Evolutionary conservation across 805 yeast genomes (phyloP), one percentile per base, ranked within the genome.

Genomic region (Metschnikowia rubicola): DNA sequence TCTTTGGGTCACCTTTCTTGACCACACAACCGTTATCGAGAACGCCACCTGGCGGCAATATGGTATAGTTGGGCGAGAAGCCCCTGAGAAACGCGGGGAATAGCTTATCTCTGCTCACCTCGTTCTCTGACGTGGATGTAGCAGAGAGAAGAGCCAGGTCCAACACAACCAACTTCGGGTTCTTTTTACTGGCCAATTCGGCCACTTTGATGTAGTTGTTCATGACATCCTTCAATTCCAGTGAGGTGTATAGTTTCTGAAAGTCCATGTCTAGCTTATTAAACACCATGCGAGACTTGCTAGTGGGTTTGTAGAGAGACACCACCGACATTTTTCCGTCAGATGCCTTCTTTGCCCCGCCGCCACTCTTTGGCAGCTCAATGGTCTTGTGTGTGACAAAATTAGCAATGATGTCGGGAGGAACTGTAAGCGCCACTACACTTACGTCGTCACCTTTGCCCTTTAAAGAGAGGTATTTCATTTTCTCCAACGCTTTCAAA

Each of bases 401-500:
- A 37, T 73, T 74, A 34, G 73, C 77, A 26, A 90, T 66, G 2
- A 75, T 70, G n/a, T 55, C 56, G 8, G 42, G 39, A 3, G 54
- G 54, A 4, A 50, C 54, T 10, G 55, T 47, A 33, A 56, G 41
- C 5, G 55, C 39, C 28, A 39, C 40, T 17, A 92, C 71, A 0
- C 78, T 74, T 28, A 90, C 68, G 58, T 87, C 95, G 48, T 91
- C 97, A 34, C 84, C 94, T 59, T 88, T 87, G 8, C 96, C 97
- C 55, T 90, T 88, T 26, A 84, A 63, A 47, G 81, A 81, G 19
- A 94, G 51, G 46, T 83, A 78, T 1, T 81, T 80, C 37, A 75
- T 74, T 62, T 89, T 92, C 54, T 88, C 96, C 83, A 91, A 88
- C 7, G 86, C 83, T 60, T 89, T 92, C 45, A 92, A 67, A 59